A percentile compares a stretch with the other conserved stretches of the same genome.
Evolutionary conservation across 495 filamentous ascomycete species (phyloP).

Genomic region (Penicillium ochrochloron): DNA sequence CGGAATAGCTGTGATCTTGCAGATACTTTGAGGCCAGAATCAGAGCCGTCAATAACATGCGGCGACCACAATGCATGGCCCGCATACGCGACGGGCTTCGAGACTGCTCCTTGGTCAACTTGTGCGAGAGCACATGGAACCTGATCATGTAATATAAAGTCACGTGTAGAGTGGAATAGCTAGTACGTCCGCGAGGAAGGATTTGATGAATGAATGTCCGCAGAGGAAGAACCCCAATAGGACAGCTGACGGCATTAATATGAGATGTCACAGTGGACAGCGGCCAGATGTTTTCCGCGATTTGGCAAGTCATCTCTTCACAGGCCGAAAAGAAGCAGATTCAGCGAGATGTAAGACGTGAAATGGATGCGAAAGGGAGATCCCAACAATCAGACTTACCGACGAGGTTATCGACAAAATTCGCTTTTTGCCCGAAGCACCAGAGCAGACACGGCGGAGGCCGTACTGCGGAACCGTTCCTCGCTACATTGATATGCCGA

Average conservation of each 20-base stretch:
- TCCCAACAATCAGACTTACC: conserved; percentile 68
- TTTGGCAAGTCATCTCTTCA: conserved; percentile 94
- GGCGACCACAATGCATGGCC: conserved; percentile 92
- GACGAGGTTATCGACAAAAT: conserved; percentile 97
- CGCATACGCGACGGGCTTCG: conserved; percentile 73
- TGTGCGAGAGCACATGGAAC: conserved; percentile 79
- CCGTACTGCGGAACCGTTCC: conserved; percentile 58
- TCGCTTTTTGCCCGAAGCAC: conserved; percentile 90
- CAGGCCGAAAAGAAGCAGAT: conserved; percentile 18
- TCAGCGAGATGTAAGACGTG: conserved; percentile 26
- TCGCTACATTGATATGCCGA: conserved; percentile 63
- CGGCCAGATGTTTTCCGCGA: conserved; percentile 98
- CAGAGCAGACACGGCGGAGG: conserved; percentile 82
- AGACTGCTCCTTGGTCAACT: conserved; percentile 87
- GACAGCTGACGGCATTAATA: conserved; percentile 54
- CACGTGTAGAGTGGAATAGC: conserved; percentile 96
- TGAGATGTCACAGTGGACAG: conserved; percentile 53
- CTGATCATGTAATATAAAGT: conserved; percentile 96
- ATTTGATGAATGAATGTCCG: conserved; percentile 98
- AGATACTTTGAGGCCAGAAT: conserved; percentile 97
- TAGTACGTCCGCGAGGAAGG: conserved; percentile 88
- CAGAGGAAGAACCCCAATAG: conserved; percentile 85
- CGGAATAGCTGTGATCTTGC: conserved; percentile 96
- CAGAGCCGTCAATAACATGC: conserved; percentile 94
- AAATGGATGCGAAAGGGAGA: not conserved